phyloP scores from a whole-genome alignment of 306 rosid genomes.

The Prunus salicina region DNA sequence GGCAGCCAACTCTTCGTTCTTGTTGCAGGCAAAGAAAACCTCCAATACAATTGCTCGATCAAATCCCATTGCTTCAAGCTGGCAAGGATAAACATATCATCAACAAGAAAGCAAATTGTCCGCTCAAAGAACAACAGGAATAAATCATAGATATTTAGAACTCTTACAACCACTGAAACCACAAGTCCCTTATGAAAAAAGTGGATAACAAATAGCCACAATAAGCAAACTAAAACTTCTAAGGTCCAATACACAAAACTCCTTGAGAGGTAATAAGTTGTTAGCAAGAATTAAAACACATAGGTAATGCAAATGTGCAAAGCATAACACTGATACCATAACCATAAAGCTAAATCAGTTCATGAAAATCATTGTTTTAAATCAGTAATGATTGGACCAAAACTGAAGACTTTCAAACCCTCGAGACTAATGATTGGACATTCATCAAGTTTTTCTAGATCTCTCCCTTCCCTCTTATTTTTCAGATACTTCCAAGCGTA shows the following conservation, averaged over 20 bases:
- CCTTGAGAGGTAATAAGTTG: background rate
- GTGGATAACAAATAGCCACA: background rate
- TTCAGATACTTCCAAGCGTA: background rate
- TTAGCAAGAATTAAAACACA: background rate
- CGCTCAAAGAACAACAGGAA: background rate
- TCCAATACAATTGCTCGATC: slow-evolving; percentile 79
- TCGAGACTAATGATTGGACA: background rate
- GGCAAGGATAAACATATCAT: slow-evolving; percentile 2
- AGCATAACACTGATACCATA: background rate
- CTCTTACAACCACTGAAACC: background rate
- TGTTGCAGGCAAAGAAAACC: slow-evolving; percentile 89
- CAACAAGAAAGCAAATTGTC: background rate
- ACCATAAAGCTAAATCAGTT: background rate
- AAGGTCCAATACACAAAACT: background rate
- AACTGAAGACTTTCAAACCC: background rate
- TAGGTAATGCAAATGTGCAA: no score
- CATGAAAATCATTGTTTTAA: background rate
- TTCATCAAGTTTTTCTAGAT: background rate
- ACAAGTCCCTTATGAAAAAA: background rate
- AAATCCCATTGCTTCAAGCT: slow-evolving; percentile 97
- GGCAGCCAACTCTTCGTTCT: slow-evolving; percentile 89
- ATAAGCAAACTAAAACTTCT: background rate
- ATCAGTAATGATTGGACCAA: background rate
- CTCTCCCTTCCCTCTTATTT: background rate
- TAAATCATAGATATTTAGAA: background rate